Base-by-base conservation (phyloP, 768 basidiomycete genomes). In the Tricholoma sp. region DNA sequence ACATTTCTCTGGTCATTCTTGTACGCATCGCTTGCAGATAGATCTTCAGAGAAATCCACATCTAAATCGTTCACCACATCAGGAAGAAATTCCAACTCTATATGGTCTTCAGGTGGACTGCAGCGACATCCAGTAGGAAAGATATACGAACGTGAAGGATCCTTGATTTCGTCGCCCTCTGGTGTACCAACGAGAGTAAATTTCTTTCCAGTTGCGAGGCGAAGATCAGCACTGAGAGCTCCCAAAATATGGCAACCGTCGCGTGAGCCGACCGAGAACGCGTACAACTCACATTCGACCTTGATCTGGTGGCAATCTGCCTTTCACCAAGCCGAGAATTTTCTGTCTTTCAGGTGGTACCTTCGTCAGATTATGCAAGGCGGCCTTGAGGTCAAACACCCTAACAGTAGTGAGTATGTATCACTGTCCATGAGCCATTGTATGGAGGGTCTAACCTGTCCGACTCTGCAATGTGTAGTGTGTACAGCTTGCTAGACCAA, bases 151-250 rank as follows among this genome's bases (percentile, higher is more conserved):
- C 88, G 73, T 8, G 82, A 79, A 9, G 88, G 89, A 70, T 91
- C 90, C 66, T 89, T 91, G 67, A 93, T 85, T 67, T 92, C 91
- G 59, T 88, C 79, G 31, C 91, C 91, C 70, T 91, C 83, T 1
- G 91, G 89, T 5, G 92, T 94, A 10, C 94, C 94, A 18, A 94
- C 74, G 10, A 94, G 76, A n/a, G 84, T 88, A 66, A 94, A 94
- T 66, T 87, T 91, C 76, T 85, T 86, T 49, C 85, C 83, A 16
- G 74, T 64, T 0, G 72, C 59, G 5, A 91, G 74, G 41, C 79
- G 77, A 32, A 90, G 74, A 61, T 88, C 85, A 19, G 78, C 75
- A 41, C 85, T 88, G 58, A 35, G 50, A 46, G n/a, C 16, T 49
- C 12, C 8, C 47, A 3, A 18, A 27, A 31, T 29, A 29, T 50